Evolutionary conservation across 1,284 basidiomycete species (phyloP).

Genomic region (Trichosporon coremiiforme): DNA sequence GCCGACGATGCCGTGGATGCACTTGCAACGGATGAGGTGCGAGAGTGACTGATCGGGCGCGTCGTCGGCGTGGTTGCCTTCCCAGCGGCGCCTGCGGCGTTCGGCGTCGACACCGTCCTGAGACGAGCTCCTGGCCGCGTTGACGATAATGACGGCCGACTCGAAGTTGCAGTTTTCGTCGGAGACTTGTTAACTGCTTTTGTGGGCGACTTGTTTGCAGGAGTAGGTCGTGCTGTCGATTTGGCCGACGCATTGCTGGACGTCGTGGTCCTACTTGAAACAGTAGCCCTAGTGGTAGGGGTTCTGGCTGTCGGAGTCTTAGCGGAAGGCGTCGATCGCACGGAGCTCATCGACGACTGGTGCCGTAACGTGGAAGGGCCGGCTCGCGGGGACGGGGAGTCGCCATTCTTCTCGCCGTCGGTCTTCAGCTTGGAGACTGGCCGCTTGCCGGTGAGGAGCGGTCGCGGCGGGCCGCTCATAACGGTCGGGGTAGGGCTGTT

Average conservation of each 20-base stretch:
- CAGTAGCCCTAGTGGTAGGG: not conserved
- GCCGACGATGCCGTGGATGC: conserved; percentile 12
- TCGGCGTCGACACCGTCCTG: conserved; percentile 3
- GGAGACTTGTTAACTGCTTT: conserved; percentile 3
- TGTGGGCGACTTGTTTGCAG: not conserved
- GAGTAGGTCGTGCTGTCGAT: not conserved
- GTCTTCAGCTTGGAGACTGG: conserved; percentile 17
- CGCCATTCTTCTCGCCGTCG: not conserved
- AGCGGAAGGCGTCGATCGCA: conserved; percentile 17
- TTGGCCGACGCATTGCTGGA: not conserved
- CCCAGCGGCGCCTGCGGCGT: not conserved
- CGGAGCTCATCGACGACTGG: conserved; percentile 24
- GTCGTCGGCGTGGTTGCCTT: conserved; percentile 1
- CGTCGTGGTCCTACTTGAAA: not conserved
- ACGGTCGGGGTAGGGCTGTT: conserved; percentile 34
- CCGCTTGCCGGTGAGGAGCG: conserved; percentile 45
- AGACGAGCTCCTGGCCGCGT: not conserved
- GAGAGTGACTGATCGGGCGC: not conserved
- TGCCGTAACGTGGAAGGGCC: conserved; percentile 18
- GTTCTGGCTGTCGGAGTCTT: conserved; percentile 12
- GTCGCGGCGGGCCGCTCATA: conserved; percentile 36
- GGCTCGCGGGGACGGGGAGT: conserved; percentile 12
- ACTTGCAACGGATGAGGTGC: conserved; percentile 6
- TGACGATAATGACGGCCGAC: not conserved
- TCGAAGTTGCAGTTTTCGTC: not conserved